Base-by-base conservation (phyloP, 805 yeast species). In the Wickerhamiella azymoides region DNA sequence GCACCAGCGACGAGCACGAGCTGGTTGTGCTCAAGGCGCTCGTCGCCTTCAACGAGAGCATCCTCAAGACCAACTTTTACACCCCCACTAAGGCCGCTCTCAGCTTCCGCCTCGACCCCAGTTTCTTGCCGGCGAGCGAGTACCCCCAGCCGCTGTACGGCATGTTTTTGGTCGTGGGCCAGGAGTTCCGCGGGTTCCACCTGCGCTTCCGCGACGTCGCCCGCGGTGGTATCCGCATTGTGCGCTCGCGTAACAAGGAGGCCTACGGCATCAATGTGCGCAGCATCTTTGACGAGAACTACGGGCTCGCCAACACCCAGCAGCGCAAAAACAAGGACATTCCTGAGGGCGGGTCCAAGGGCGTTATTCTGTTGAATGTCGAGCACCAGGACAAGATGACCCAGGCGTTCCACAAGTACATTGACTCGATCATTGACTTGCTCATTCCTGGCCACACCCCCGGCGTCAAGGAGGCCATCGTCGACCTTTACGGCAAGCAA, bases 301-400 rank as follows among this genome's bases (percentile, higher is more conserved):
- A 92, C 67, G 88, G 88, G 62, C 74, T 89, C 64, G 97, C 98
- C 36, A 76, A 80, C 48, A 89, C 98, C 38, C 98, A 89, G 67
- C 98, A 92, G 69, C 75, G 89, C 54, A 89, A 89, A 67, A 92
- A 89, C 69, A 89, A 89, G 70, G 98, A 89, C 69, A 92, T 89
- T 49, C 97, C 98, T 41, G 98, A 89, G 71, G 97, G 98, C 61
- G 98, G 98, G 32, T 84, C 96, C 36, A 89, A 89, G 64, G 98
- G 98, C 68, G 98, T 92, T 40, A 83, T 92, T 47, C 72, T 89
- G 57, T 71, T 89, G 54, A 65, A 74, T 52, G 53, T 54, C 48
- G 88, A 81, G 58, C 79, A 82, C 37, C 94, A 83, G 63, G 82
- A 76, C 36, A 76, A 79, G 58, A 85, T 94, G 43, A 77, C 77